phyloP scores from a whole-genome alignment of 768 basidiomycete species.

The Phylloporus arenicola region DNA sequence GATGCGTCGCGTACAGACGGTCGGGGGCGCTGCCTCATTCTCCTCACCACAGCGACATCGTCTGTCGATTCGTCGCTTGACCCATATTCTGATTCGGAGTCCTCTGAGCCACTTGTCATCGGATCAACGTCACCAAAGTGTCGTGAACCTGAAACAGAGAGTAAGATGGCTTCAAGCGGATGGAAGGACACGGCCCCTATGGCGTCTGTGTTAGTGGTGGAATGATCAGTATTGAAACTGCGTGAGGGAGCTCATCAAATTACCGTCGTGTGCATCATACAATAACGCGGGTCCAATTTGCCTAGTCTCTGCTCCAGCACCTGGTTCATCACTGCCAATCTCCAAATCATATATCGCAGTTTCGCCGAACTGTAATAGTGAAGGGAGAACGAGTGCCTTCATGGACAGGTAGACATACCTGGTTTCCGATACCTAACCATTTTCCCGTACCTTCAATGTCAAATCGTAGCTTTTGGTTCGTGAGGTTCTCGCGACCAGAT shows the following conservation, averaged over 20 bases:
- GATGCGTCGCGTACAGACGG: slow-evolving; percentile 25
- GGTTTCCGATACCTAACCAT: slow-evolving; percentile 61
- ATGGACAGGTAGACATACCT: slow-evolving; percentile 39
- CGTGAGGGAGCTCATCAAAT: slow-evolving; percentile 6
- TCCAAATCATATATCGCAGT: slow-evolving; percentile 55
- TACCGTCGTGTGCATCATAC: slow-evolving; percentile 58
- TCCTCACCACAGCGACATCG: background rate
- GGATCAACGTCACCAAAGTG: slow-evolving; percentile 41
- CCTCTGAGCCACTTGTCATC: background rate
- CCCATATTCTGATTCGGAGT: slow-evolving; percentile 17
- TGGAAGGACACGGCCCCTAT: slow-evolving; percentile 72
- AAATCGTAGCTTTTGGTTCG: slow-evolving; percentile 78
- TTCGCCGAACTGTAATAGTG: slow-evolving; percentile 44
- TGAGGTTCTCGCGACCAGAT: slow-evolving; percentile 20
- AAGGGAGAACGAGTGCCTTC: background rate
- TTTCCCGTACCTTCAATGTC: slow-evolving; percentile 67
- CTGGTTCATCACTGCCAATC: background rate
- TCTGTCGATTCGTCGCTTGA: slow-evolving; percentile 6
- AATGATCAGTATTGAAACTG: background rate
- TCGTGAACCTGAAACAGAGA: slow-evolving; percentile 76
- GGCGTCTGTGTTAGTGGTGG: slow-evolving; percentile 46
- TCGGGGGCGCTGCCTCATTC: slow-evolving; percentile 9
- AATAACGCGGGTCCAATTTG: slow-evolving; percentile 28
- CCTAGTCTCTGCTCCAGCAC: background rate
- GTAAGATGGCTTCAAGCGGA: slow-evolving; percentile 50